Base-by-base conservation (phyloP, 1,284 basidiomycete species). In the Moesziomyces aphidis region DNA sequence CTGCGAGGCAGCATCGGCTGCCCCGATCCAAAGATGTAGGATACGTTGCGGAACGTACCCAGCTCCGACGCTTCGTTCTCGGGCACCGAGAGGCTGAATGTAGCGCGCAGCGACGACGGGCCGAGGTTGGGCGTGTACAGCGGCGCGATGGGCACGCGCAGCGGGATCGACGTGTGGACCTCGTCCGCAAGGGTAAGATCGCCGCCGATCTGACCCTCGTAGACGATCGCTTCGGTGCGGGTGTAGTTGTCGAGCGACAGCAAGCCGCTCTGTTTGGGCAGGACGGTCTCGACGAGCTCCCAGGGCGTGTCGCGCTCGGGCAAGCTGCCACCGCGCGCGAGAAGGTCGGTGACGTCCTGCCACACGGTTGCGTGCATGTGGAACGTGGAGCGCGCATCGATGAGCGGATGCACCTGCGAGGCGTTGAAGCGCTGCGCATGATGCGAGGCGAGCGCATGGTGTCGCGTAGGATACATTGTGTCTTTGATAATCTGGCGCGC, bases 261-360 rank as follows among this genome's bases (percentile, higher is more conserved):
- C 5, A 5, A 7, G 13, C 9, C 13, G 24, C 21, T 23, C 22
- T 39, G 55, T 3, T 43, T 34, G 9, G 22, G 17, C 5, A 64
- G n/a, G 2, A 7, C 22, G 6, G 45, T 15, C 10, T 64, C 45
- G 15, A 53, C 39, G 0, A 53, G 39, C 42, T 53, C 31, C 50
- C 51, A 64, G 13, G 55, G 50, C 13, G 26, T 21, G n/a, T 54
- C 51, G 5, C 45, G 42, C 2, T 53, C 22, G 1, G 61, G 61
- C 4, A 63, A 50, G 44, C 48, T 24, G 15, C 28, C 61, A 11
- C 55, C 55, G 10, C 55, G 44, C 17, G 54, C 61, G 9, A 63
- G 50, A 9, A 63, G 47, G 39, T 63, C 55, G 13, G 61, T 57
- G 10, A 63, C 61, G 48, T 63, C 61, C 44, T 56, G 54, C 45